Conservation (phyloP, 768 basidiomycete genomes). For the Termitomyces sp. region DNA sequence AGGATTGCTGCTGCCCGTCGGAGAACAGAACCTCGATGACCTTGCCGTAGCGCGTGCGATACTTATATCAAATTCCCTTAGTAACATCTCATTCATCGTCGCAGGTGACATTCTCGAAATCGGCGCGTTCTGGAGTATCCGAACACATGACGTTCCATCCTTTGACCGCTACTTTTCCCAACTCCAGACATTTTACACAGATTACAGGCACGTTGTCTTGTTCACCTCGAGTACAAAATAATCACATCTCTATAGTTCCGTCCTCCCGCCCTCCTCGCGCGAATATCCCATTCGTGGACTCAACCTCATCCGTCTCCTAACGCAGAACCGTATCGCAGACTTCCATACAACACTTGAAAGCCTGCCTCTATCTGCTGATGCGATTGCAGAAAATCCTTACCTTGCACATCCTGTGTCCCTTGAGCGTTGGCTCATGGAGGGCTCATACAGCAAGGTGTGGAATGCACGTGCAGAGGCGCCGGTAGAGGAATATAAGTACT, state of each 20-base stretch:
- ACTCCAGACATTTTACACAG: slow-evolving; percentile 84
- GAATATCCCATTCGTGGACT: slow-evolving; percentile 89
- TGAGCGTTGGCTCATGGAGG: slow-evolving; percentile 98
- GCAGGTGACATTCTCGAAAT: slow-evolving; percentile 93
- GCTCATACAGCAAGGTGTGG: slow-evolving; percentile 97
- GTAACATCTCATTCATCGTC: background rate
- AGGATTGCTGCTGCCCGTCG: slow-evolving; percentile 71
- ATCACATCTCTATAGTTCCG: slow-evolving; percentile 36
- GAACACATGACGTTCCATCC: slow-evolving; percentile 80
- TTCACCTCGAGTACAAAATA: background rate
- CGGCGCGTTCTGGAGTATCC: slow-evolving; percentile 91
- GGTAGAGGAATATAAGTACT: slow-evolving; percentile 91
- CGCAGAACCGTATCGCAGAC: slow-evolving; percentile 93
- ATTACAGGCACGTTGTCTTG: slow-evolving; percentile 53
- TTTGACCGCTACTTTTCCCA: slow-evolving; percentile 96
- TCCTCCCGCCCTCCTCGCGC: slow-evolving; percentile 78
- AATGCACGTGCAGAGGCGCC: slow-evolving; percentile 90
- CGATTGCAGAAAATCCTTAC: slow-evolving; percentile 62
- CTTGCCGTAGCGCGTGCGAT: slow-evolving; percentile 62
- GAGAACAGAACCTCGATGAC: slow-evolving; percentile 58
- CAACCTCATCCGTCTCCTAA: slow-evolving; percentile 90
- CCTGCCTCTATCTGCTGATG: slow-evolving; percentile 65
- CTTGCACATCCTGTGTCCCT: slow-evolving; percentile 86
- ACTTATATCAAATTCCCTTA: background rate
- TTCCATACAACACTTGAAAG: slow-evolving; percentile 97